Conservation (phyloP, 2,329 filamentous ascomycete species). For the Penicillium sclerotigenum region DNA sequence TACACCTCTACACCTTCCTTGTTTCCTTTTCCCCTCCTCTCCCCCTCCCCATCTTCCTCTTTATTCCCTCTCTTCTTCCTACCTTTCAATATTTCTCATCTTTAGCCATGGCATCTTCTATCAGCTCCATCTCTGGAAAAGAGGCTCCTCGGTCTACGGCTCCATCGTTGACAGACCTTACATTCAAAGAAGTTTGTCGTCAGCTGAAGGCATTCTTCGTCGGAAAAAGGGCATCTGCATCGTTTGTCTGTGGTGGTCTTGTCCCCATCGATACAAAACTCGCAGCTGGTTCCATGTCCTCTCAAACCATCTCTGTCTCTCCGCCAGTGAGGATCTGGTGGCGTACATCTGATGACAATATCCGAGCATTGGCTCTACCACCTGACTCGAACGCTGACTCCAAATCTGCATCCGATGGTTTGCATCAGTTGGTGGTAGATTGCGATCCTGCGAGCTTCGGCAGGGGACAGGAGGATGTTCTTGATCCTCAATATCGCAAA, state of each 20-base stretch:
- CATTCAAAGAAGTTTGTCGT: background rate
- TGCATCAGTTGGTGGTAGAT: constrained; percentile 28
- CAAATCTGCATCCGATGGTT: background rate
- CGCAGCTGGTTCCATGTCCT: too few relatives aligned
- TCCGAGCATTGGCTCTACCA: background rate
- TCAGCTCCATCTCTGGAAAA: background rate
- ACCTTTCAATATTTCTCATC: background rate
- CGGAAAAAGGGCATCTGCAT: background rate
- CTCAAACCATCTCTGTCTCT: background rate
- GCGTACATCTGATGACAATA: background rate
- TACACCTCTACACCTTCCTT: background rate
- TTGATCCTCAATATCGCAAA: constrained; percentile 54
- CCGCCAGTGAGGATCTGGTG: background rate
- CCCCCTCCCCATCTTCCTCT: background rate
- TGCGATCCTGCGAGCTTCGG: constrained; percentile 52
- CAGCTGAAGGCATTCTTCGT: background rate
- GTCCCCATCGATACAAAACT: background rate
- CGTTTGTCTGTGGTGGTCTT: background rate
- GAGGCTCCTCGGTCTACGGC: background rate
- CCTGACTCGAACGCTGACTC: background rate
- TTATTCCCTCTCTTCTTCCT: background rate
- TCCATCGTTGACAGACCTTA: background rate
- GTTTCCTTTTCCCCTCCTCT: background rate
- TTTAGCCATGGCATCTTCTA: background rate
- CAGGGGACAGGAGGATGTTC: constrained; percentile 43